Percentiles rank a stretch among this genome's conserved stretches.
Evolutionary conservation across 2,329 filamentous ascomycete species (phyloP).

Genomic region (Aspergillus floridensis): DNA sequence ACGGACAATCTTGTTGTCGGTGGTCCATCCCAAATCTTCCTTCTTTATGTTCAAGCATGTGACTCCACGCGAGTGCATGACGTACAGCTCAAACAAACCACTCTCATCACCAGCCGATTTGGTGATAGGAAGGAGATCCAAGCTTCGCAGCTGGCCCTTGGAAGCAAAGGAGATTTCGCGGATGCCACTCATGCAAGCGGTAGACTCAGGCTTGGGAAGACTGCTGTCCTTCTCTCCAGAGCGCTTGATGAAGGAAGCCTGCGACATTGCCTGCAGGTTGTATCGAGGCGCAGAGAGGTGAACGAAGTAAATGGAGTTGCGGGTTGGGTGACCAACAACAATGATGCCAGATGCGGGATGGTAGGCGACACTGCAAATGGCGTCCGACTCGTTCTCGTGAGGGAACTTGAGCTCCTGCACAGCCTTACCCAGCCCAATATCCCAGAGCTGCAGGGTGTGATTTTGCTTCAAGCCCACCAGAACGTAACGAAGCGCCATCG

Average conservation of each 20-base stretch:
- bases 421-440: conserved; percentile 88
- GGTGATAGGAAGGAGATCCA: conserved; percentile 77
- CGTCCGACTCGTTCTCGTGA: conserved; percentile 92
- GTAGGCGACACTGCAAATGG: conserved; percentile 96
- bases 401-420: conserved; percentile 97
- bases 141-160: conserved; percentile 80
- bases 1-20: conserved; percentile 81
- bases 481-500: conserved; percentile 87
- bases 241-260: conserved; percentile 82
- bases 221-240: conserved; percentile 69
- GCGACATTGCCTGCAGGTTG: conserved; percentile 72
- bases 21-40: conserved; percentile 85
- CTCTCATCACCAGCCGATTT: conserved; percentile 57
- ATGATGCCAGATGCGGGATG: conserved; percentile 91
- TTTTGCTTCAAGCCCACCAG: conserved; percentile 99
- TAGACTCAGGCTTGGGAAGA: conserved; percentile 84
- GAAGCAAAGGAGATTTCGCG: conserved; percentile 90
- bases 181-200: conserved; percentile 94
- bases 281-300: conserved; percentile 94
- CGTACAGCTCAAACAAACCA: conserved; percentile 88
- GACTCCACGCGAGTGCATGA: conserved; percentile 97
- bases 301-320: conserved; percentile 96
- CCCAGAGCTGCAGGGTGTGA: conserved; percentile 97
- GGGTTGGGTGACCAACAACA: conserved; percentile 89
- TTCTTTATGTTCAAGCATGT: conserved; percentile 83